Base-by-base conservation (phyloP, 2,329 filamentous ascomycete genomes). In the Trichoderma breve region DNA sequence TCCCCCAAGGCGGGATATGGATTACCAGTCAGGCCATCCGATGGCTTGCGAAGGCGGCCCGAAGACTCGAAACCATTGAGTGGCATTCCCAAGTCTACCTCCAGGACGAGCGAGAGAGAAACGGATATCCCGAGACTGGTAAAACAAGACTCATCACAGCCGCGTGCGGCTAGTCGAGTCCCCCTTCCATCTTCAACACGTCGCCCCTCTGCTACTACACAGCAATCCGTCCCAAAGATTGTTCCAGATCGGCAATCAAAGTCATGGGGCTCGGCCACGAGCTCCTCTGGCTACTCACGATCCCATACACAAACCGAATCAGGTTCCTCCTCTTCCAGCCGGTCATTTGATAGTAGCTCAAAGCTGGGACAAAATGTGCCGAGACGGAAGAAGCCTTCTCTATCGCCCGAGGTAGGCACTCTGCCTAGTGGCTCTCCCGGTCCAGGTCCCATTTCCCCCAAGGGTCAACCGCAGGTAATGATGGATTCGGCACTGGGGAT, bases 381-480 rank as follows among this genome's bases (percentile, higher is more conserved):
- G 62, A 82, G 85, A 74, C 84, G 84, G 75, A 89, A 88, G 76
- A 83, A 84, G 70, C 85, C 86, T 15, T 83, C 82, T 12, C 77
- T 86, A 51, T 80, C 84, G 2, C 81, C 82, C 70, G 82, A 85
- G 26, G 73, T 78, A 6, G 75, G 76, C 24, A 80, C 76, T 47
- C 71, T 75, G 9, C 81, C 78, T 14, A 80, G 77, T 55, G 80
- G 82, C 34, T 80, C 82, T 28, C 78, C 76, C 47, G 83, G 82
- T 69, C 83, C 81, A 12, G 80, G 78, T 72, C 84, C 84, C 3
- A 83, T 84, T 4, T 84, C 84, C 1, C 85, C 85, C 1, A 80
- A 81, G 26, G 78, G 82, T 11, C 83, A 78, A 34, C 81, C 81
- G 0, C 81, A 80, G 26, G 77, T 76, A 3, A 81, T 82, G 3